Conservation (phyloP, 768 basidiomycete species). For the Plicaturopsis crispa region DNA sequence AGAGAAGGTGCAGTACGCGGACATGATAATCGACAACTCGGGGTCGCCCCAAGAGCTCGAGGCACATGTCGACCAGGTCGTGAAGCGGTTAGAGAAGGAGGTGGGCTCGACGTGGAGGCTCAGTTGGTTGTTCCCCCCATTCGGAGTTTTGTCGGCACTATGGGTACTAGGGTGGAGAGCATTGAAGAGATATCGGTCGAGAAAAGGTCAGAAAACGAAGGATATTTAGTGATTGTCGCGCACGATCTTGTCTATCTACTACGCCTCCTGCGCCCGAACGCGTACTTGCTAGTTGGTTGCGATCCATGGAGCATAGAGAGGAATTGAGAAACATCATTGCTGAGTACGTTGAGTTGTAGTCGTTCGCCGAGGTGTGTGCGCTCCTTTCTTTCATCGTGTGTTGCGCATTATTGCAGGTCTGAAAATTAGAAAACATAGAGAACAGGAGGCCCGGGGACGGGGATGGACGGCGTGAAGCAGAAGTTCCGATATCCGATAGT, state of each 20-base stretch:
- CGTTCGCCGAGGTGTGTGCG: too few relatives aligned
- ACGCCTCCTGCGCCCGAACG: too few relatives aligned
- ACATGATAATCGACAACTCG: constrained; percentile 84
- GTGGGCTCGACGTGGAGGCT: constrained; percentile 36
- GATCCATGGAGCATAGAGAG: too few relatives aligned
- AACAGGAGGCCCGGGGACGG: constrained; percentile 1
- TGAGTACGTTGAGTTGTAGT: too few relatives aligned
- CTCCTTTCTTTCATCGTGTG: too few relatives aligned
- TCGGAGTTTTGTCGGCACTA: constrained; percentile 39
- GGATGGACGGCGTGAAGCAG: neutral
- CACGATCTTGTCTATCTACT: too few relatives aligned
- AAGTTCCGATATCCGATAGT: neutral
- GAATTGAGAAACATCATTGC: too few relatives aligned
- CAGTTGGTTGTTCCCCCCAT: constrained; percentile 55
- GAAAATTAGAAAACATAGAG: constrained; percentile 3
- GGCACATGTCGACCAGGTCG: constrained; percentile 38
- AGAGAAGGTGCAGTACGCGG: constrained; percentile 78
- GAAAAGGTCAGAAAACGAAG: too few relatives aligned
- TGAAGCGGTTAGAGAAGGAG: constrained; percentile 26
- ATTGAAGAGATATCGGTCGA: too few relatives aligned
- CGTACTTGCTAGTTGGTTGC: too few relatives aligned
- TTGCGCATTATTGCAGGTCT: too few relatives aligned
- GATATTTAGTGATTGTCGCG: too few relatives aligned
- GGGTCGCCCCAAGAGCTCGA: constrained; percentile 65
- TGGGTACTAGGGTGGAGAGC: constrained; percentile 29